These are phyloP conservation scores for Boletus tomentosulus DNA, from an alignment of 768 basidiomycete genomes.

Conservation along the genomic window DNA sequence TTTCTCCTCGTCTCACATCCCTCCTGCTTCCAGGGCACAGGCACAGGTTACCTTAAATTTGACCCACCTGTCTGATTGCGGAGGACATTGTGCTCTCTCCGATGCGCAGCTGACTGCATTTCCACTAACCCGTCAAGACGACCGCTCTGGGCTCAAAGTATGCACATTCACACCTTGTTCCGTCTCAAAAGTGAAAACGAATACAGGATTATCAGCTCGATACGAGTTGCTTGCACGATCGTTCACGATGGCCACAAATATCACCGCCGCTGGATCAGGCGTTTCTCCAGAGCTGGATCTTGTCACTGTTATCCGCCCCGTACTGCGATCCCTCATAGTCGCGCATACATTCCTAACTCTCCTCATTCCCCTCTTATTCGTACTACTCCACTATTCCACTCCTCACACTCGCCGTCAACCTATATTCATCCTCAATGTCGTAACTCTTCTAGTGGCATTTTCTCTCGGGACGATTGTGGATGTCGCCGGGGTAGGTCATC, in stretches of 20 bases:
- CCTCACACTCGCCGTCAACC: slow-evolving; percentile 13
- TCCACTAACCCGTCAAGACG: background rate
- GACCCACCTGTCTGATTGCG: background rate
- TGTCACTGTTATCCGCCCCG: background rate
- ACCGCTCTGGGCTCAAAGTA: background rate
- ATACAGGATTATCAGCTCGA: background rate
- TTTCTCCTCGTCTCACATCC: background rate
- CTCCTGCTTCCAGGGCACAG: background rate
- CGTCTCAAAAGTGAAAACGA: background rate
- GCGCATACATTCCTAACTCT: slow-evolving; percentile 22
- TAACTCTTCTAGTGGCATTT: slow-evolving; percentile 7
- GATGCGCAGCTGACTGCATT: background rate
- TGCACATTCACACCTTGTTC: background rate
- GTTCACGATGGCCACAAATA: background rate
- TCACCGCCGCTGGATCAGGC: no score
- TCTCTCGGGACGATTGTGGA: background rate
- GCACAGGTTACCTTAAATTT: background rate
- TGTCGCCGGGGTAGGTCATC: background rate
- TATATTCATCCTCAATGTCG: slow-evolving; percentile 25
- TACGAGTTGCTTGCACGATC: background rate
- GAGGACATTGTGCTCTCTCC: background rate
- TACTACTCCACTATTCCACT: slow-evolving; percentile 25
- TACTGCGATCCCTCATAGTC: slow-evolving; percentile 18
- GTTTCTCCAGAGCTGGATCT: background rate
- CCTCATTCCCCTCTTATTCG: slow-evolving; percentile 18